These are phyloP conservation scores for Tephrocybe sp. DNA, from an alignment of 768 basidiomycete genomes.

Conservation along the genomic window DNA sequence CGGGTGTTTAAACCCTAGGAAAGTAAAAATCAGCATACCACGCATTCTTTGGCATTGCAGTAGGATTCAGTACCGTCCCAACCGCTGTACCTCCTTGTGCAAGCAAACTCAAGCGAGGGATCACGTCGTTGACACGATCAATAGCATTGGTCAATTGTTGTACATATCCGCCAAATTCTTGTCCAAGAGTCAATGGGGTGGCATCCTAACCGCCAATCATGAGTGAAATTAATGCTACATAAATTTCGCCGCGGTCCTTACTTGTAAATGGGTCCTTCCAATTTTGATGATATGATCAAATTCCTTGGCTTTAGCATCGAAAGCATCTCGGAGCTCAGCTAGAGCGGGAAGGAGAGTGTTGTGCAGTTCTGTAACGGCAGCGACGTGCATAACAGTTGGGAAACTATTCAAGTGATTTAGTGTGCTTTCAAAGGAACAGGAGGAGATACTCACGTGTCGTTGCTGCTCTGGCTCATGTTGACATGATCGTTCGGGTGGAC, in stretches of 20 bases:
- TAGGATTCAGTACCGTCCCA: conserved; percentile 70
- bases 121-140: conserved; percentile 71
- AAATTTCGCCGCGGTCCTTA: conserved; percentile 18
- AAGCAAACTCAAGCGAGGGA: conserved; percentile 84
- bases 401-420: conserved; percentile 52
- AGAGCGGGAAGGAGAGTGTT: conserved; percentile 82
- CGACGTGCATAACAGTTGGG: conserved; percentile 99
- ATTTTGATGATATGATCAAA: conserved; percentile 97
- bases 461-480: conserved; percentile 98
- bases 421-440: not conserved
- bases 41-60: too few species aligned
- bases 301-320: conserved; percentile 75
- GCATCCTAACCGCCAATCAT: conserved; percentile 68
- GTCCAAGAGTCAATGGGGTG: conserved; percentile 94
- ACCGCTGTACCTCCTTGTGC: conserved; percentile 99
- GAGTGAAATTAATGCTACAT: not conserved
- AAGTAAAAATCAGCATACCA: too few species aligned
- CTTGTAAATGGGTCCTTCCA: conserved; percentile 94
- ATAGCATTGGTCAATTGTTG: conserved; percentile 92
- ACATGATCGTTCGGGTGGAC: conserved; percentile 99
- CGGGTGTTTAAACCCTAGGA: conserved; percentile 93
- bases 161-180: conserved; percentile 98
- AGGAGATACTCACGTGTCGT: conserved; percentile 77
- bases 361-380: conserved; percentile 87
- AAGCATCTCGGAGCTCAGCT: conserved; percentile 75